A percentile compares a stretch with the other conserved stretches of the same genome.
Evolutionary conservation across 1,139 yeast species (phyloP).

Genomic region (Zygosaccharomyces sapae): DNA sequence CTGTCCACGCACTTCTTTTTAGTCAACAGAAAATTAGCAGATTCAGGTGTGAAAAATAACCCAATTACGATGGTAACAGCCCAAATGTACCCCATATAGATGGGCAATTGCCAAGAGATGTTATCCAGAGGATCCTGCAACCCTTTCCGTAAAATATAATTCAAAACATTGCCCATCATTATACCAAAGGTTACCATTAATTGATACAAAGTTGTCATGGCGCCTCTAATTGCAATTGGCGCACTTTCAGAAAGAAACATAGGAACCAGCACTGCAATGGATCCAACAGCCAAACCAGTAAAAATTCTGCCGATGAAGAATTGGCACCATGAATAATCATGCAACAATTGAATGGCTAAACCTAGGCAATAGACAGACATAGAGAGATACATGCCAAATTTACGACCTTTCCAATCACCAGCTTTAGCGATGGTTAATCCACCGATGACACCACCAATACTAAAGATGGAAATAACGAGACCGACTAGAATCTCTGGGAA

Average conservation of each 20-base stretch:
- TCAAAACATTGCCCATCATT: conserved; percentile 51
- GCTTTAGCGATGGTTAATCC: conserved; percentile 55
- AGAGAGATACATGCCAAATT: conserved; percentile 45
- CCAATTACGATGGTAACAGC: conserved; percentile 46
- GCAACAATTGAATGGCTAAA: conserved; percentile 43
- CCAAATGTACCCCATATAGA: conserved; percentile 47
- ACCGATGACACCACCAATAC: conserved; percentile 70
- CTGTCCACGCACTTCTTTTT: conserved; percentile 26
- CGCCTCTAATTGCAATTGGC: conserved; percentile 51
- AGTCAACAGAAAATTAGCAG: conserved; percentile 47
- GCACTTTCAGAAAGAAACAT: conserved; percentile 54
- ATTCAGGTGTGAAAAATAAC: conserved; percentile 48
- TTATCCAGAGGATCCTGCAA: conserved; percentile 25
- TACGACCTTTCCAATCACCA: conserved; percentile 54
- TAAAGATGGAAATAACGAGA: conserved; percentile 57
- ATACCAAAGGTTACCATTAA: conserved; percentile 54
- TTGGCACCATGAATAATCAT: conserved; percentile 46
- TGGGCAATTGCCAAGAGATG: conserved; percentile 47
- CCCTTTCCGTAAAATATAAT: conserved; percentile 43
- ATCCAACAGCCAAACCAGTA: conserved; percentile 54
- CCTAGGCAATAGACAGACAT: conserved; percentile 50
- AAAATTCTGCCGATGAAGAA: conserved; percentile 50
- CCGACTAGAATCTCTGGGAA: conserved; percentile 51
- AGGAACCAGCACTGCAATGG: conserved; percentile 50
- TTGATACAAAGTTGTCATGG: conserved; percentile 55